phyloP scores from a whole-genome alignment of 2,329 filamentous ascomycete genomes.

The Fusarium vanettenii region DNA sequence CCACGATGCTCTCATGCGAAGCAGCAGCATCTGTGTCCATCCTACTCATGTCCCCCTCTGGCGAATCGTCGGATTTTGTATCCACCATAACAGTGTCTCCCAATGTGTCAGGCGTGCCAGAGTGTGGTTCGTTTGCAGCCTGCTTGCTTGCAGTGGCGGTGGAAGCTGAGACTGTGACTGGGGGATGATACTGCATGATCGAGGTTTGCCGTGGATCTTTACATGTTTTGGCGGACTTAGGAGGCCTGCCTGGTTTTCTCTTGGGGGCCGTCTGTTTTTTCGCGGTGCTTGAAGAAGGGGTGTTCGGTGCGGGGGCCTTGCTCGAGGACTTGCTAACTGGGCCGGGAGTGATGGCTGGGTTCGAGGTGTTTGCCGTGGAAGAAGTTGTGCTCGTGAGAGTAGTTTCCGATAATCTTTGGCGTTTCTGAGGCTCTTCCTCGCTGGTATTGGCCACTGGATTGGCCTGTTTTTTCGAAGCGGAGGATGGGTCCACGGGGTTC shows the following conservation, averaged over 20 bases:
- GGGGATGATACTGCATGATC: not conserved
- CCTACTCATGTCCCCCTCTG: not conserved
- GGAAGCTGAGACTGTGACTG: not conserved
- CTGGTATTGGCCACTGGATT: no score
- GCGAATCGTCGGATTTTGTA: not conserved
- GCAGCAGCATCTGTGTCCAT: not conserved
- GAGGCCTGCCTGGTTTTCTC: not conserved
- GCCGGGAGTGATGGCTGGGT: no score
- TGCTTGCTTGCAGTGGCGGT: not conserved
- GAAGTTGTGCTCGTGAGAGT: not conserved
- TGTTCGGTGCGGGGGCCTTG: no score
- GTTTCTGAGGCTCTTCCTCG: not conserved
- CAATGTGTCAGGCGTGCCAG: not conserved
- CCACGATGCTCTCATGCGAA: not conserved
- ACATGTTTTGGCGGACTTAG: not conserved
- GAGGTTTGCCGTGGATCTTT: not conserved
- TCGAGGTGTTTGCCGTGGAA: no score
- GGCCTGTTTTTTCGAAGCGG: not conserved
- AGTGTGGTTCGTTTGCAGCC: not conserved
- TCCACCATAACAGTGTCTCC: not conserved
- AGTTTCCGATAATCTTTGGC: not conserved
- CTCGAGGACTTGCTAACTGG: no score
- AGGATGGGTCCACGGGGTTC: not conserved
- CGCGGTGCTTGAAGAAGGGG: no score
- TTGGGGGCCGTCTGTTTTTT: not conserved